Conservation (phyloP, 2,329 filamentous ascomycete species). For the Colletotrichum cuscutae region DNA sequence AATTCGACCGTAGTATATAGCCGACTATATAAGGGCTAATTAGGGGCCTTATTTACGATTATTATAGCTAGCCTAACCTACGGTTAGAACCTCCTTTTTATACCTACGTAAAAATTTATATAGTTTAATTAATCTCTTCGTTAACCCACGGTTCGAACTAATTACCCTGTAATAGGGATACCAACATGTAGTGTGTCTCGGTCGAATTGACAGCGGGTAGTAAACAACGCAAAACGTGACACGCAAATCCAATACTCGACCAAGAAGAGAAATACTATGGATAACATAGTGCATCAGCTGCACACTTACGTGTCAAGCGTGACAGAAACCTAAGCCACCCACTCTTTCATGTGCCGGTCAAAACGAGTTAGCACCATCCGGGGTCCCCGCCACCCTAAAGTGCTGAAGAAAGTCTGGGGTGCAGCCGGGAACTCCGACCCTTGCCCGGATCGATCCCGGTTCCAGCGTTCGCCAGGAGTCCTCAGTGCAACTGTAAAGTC, state of each 20-base stretch:
- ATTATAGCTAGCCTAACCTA: too few relatives aligned
- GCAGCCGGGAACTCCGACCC: slow-evolving; percentile 27
- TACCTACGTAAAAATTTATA: too few relatives aligned
- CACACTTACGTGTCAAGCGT: slow-evolving; percentile 5
- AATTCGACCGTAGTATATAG: too few relatives aligned
- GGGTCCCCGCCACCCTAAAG: slow-evolving; percentile 23
- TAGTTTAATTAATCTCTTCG: too few relatives aligned
- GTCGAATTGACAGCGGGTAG: slow-evolving; percentile 7
- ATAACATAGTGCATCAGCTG: background rate
- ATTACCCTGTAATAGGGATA: too few relatives aligned
- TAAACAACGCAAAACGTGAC: background rate
- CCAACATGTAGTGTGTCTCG: background rate
- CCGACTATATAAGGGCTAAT: too few relatives aligned
- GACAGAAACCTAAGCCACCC: slow-evolving; percentile 1
- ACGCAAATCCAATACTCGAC: background rate
- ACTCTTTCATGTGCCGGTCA: background rate
- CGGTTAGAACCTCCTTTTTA: too few relatives aligned
- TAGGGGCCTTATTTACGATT: too few relatives aligned
- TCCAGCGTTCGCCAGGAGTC: slow-evolving; percentile 7
- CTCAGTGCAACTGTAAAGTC: background rate
- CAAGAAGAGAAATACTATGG: background rate
- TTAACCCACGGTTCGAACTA: too few relatives aligned
- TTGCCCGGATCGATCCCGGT: slow-evolving; percentile 20
- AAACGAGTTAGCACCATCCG: slow-evolving; percentile 22
- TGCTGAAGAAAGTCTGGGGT: slow-evolving; percentile 28